Percentiles rank a stretch among this genome's conserved stretches.
These are phyloP conservation scores for Rusavskia elegans DNA, from an alignment of 495 filamentous ascomycete genomes.

Conservation along the genomic window DNA sequence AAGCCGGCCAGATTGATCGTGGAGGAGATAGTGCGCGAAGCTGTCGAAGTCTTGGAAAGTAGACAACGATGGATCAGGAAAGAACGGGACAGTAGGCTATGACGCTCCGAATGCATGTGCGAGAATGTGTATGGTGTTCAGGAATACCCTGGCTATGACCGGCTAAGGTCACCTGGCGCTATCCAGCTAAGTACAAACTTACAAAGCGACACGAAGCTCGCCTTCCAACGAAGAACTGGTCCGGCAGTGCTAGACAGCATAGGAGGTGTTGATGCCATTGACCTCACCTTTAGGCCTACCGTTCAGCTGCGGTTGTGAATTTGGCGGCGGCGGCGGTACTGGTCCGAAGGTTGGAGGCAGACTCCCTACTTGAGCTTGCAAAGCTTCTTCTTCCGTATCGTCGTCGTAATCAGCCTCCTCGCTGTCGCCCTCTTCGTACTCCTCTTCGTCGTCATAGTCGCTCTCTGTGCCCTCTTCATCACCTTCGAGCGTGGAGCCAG, in stretches of 20 bases:
- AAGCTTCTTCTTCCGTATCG: constrained; percentile 42
- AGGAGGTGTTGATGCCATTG: constrained; percentile 27
- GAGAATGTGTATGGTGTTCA: neutral
- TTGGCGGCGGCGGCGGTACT: constrained; percentile 39
- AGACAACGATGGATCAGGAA: constrained; percentile 18
- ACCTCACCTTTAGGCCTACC: constrained; percentile 22
- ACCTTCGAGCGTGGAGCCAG: constrained; percentile 44
- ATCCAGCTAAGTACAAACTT: constrained; percentile 22
- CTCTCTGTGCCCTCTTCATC: constrained; percentile 59
- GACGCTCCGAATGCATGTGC: constrained; percentile 5
- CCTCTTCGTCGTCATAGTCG: constrained; percentile 48
- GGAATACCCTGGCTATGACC: neutral
- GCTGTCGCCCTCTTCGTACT: constrained; percentile 51
- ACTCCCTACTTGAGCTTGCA: constrained; percentile 31
- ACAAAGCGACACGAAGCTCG: neutral
- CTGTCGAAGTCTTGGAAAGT: constrained; percentile 46
- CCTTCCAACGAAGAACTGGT: too few relatives aligned
- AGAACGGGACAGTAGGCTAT: constrained; percentile 11
- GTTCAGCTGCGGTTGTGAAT: constrained; percentile 27
- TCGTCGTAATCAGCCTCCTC: constrained; percentile 58
- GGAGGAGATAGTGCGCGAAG: constrained; percentile 70
- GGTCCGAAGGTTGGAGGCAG: constrained; percentile 29
- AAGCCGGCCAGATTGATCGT: constrained; percentile 72
- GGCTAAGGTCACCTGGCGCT: neutral
- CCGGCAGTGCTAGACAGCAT: constrained; percentile 17